phyloP scores from a whole-genome alignment of 108 stramenopile genomes.

The Epithemia pelagica region DNA sequence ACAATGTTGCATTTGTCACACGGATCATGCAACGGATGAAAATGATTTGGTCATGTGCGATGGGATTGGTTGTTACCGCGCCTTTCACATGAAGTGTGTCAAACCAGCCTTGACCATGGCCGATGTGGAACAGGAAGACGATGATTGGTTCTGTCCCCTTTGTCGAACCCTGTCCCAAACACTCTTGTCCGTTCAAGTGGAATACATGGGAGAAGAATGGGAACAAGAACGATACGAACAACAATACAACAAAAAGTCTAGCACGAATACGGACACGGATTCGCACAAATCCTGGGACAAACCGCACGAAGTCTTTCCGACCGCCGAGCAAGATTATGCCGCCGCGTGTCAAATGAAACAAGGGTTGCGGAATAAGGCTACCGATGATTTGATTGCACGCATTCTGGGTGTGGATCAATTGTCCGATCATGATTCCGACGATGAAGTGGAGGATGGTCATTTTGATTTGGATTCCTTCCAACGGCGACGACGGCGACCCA shows the following conservation, averaged over 20 bases:
- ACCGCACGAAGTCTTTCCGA: slow-evolving; percentile 70
- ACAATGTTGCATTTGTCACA: slow-evolving; percentile 59
- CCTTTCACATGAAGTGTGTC: slow-evolving; percentile 78
- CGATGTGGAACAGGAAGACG: slow-evolving; percentile 40
- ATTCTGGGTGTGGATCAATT: slow-evolving; percentile 9
- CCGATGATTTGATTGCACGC: slow-evolving; percentile 24
- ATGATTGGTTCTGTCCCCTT: slow-evolving; percentile 82
- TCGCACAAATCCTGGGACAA: slow-evolving; percentile 49
- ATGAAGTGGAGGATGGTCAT: slow-evolving; percentile 34
- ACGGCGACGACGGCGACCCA: neutral
- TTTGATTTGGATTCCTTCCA: slow-evolving; percentile 18
- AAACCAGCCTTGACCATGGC: slow-evolving; percentile 40
- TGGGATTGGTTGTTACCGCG: slow-evolving; percentile 58
- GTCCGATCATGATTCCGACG: slow-evolving; percentile 15
- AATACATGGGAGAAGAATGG: slow-evolving; percentile 56
- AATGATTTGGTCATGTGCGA: slow-evolving; percentile 47
- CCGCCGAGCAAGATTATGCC: slow-evolving; percentile 47
- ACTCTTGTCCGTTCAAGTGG: slow-evolving; percentile 41
- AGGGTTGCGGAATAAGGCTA: slow-evolving; percentile 48
- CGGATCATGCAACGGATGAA: slow-evolving; percentile 39
- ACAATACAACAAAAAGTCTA: neutral
- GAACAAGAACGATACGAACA: slow-evolving; percentile 12
- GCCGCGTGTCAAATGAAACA: slow-evolving; percentile 40
- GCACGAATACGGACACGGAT: slow-evolving; percentile 14
- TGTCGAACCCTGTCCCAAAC: slow-evolving; percentile 39